These are phyloP conservation scores for Selaginella moellendorffii DNA, from an alignment of 75 land plant genomes.

Conservation along the genomic window DNA sequence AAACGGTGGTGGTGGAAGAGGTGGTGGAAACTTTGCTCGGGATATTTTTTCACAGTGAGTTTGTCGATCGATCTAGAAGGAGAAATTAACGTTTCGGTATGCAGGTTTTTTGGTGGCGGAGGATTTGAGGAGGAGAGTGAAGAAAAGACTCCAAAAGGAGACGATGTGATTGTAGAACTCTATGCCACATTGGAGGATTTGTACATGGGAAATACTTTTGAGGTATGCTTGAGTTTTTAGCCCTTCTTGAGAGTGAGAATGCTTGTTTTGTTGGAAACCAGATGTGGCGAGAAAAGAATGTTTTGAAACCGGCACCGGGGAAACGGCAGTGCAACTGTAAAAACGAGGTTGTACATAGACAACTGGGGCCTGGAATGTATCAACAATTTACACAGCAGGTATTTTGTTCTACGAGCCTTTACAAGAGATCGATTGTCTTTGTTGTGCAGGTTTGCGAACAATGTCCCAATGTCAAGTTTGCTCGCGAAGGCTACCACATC, in stretches of 20 bases:
- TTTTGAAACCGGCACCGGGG: slow-evolving; percentile 83
- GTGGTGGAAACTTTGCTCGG: slow-evolving; percentile 42
- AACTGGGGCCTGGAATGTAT: slow-evolving; percentile 93
- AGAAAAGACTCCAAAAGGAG: slow-evolving; percentile 65
- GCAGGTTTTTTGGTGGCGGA: slow-evolving; percentile 55
- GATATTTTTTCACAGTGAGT: slow-evolving; percentile 63
- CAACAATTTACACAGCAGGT: slow-evolving; percentile 97
- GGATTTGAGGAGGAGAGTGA: slow-evolving; percentile 52
- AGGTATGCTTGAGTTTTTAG: slow-evolving; percentile 27
- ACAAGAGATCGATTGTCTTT: background rate
- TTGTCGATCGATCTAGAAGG: background rate
- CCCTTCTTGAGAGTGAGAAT: background rate
- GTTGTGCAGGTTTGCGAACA: slow-evolving; percentile 67
- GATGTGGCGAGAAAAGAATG: slow-evolving; percentile 94
- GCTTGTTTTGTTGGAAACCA: slow-evolving; percentile 15
- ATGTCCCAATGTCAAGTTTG: slow-evolving; percentile 89
- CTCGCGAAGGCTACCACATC: slow-evolving; percentile 54
- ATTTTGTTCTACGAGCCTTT: background rate
- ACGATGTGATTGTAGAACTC: slow-evolving; percentile 84
- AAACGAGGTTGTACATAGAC: slow-evolving; percentile 83
- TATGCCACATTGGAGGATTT: slow-evolving; percentile 78
- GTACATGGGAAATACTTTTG: slow-evolving; percentile 73
- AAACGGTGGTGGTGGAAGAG: slow-evolving; percentile 44
- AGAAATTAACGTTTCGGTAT: no score
- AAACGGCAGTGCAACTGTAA: slow-evolving; percentile 86